Conservation (phyloP, 176 grass and related monocot species). For the Aegilops bicornis region DNA sequence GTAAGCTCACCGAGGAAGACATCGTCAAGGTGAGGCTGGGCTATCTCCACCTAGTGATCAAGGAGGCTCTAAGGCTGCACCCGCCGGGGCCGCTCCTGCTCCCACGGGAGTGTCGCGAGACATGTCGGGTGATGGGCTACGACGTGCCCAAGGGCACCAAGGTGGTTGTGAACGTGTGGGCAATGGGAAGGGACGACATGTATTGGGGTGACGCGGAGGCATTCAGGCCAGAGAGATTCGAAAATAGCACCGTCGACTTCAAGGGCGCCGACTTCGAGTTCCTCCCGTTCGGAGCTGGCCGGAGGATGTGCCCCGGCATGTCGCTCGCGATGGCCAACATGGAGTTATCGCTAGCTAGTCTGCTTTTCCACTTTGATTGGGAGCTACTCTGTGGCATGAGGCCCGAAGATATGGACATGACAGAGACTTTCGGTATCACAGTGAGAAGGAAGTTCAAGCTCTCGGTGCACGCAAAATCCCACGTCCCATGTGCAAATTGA, state of each 20-base stretch:
- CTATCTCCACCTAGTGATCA: constrained; percentile 37
- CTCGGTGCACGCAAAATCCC: not conserved
- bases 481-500: not conserved
- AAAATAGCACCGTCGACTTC: not conserved
- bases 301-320: not conserved
- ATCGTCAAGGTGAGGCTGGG: not conserved
- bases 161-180: constrained; percentile 39
- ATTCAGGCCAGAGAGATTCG: constrained; percentile 33
- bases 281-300: constrained; percentile 20
- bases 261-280: constrained; percentile 22
- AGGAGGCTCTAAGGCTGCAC: constrained; percentile 43
- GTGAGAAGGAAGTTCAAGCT: constrained; percentile 11
- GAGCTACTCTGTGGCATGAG: not conserved
- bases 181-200: not conserved
- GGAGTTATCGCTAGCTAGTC: constrained; percentile 2
- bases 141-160: constrained; percentile 25
- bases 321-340: constrained; percentile 11
- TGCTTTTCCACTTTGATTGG: constrained; percentile 36
- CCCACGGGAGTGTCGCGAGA: constrained; percentile 12
- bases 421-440: constrained; percentile 7
- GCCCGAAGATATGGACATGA: not conserved
- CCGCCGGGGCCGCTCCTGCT: constrained; percentile 24
- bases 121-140: constrained; percentile 34
- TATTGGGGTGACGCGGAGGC: not conserved
- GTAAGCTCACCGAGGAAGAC: constrained; percentile 5